Percentiles rank a stretch among this genome's conserved stretches.
Evolutionary conservation across 108 stramenopile genomes (phyloP).

Genomic region (Bacterosira constricta): DNA sequence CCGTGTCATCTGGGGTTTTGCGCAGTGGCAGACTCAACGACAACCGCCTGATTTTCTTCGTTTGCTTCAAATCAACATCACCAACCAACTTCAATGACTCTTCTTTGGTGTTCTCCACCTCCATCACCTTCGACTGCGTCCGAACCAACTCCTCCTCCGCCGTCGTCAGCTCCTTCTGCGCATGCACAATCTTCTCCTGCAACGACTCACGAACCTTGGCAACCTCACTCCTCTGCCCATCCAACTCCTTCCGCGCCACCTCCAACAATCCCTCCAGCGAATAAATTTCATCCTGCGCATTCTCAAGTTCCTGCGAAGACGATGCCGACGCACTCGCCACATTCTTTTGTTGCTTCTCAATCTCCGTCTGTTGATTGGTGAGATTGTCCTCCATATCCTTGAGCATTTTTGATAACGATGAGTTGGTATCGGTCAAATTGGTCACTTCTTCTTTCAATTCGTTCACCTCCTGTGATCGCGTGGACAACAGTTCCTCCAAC

Average conservation of each 20-base stretch:
- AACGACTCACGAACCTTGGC: constrained; percentile 59
- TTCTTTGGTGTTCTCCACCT: constrained; percentile 47
- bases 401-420: constrained; percentile 29
- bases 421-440: constrained; percentile 29
- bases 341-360: constrained; percentile 48
- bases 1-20: constrained; percentile 2
- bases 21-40: not conserved
- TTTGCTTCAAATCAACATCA: not conserved
- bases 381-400: constrained; percentile 16
- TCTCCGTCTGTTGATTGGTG: constrained; percentile 39
- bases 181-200: constrained; percentile 63
- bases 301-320: constrained; percentile 45
- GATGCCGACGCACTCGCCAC: constrained; percentile 43
- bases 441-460: constrained; percentile 50
- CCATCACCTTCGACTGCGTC: constrained; percentile 60
- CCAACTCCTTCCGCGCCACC: constrained; percentile 30
- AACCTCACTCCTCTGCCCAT: constrained; percentile 56
- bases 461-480: constrained; percentile 44
- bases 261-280: constrained; percentile 65
- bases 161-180: constrained; percentile 62
- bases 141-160: constrained; percentile 66
- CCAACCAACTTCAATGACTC: not conserved
- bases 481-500: constrained; percentile 45
- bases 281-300: constrained; percentile 58
- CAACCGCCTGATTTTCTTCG: not conserved